These are phyloP conservation scores for Trichoderma sp. DNA, from an alignment of 2,329 filamentous ascomycete genomes.

Conservation along the genomic window DNA sequence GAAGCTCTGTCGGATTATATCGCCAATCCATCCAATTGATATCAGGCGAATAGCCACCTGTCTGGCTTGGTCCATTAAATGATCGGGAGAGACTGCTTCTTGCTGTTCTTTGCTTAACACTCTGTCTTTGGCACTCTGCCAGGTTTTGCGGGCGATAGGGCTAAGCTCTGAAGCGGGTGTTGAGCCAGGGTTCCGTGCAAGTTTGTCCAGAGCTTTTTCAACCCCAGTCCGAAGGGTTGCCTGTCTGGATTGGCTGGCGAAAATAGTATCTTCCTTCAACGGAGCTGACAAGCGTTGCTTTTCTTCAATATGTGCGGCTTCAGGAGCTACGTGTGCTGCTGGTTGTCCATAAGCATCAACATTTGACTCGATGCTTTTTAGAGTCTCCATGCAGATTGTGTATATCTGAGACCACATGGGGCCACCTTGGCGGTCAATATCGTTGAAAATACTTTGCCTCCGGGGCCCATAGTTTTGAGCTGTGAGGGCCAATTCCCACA, in stretches of 20 bases:
- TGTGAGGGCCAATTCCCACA: conserved; percentile 88
- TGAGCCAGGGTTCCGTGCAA: conserved; percentile 49
- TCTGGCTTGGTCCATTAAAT: conserved; percentile 50
- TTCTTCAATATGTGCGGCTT: conserved; percentile 34
- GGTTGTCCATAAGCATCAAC: conserved; percentile 63
- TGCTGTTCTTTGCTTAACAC: conserved; percentile 57
- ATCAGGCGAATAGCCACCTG: conserved; percentile 49
- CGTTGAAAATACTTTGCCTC: conserved; percentile 78
- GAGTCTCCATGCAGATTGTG: conserved; percentile 65
- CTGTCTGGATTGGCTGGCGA: conserved; percentile 41
- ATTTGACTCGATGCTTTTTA: conserved; percentile 67
- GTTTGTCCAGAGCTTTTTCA: conserved; percentile 48
- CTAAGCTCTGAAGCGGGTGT: conserved; percentile 51
- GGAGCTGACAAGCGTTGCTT: conserved; percentile 43
- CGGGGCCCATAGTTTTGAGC: conserved; percentile 72
- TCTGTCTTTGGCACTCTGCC: conserved; percentile 49
- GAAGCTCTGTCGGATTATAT: conserved; percentile 71
- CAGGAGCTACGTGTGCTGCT: conserved; percentile 35
- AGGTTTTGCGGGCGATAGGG: conserved; percentile 53
- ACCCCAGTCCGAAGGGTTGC: conserved; percentile 46
- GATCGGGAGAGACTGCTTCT: conserved; percentile 52
- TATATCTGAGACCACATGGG: conserved; percentile 81
- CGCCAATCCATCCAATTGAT: conserved; percentile 57
- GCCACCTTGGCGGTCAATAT: conserved; percentile 80
- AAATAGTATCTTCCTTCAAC: conserved; percentile 48